These are phyloP conservation scores for Dimargaris cristalligena DNA, from an alignment of 192 early-diverging fungal species.

Conservation along the genomic window DNA sequence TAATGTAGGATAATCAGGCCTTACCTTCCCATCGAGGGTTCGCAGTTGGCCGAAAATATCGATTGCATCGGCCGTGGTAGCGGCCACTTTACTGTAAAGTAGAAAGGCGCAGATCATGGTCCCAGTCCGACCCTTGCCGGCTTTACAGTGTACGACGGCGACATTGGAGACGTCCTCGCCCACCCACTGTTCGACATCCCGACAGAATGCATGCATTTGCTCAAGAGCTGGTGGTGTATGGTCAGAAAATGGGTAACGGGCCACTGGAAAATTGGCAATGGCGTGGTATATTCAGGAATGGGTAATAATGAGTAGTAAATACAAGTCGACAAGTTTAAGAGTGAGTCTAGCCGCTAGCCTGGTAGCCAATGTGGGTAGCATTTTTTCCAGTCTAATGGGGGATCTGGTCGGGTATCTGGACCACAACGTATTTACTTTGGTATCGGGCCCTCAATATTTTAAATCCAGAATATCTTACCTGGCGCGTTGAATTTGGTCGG, in stretches of 20 bases:
- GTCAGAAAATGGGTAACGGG: constrained; percentile 33
- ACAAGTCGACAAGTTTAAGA: background rate
- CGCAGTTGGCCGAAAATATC: constrained; percentile 26
- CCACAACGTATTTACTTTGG: background rate
- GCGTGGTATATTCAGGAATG: background rate
- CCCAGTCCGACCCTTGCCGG: constrained; percentile 48
- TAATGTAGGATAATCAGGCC: too few species aligned
- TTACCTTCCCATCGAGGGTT: constrained; percentile 28
- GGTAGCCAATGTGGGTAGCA: background rate
- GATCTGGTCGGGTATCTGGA: background rate
- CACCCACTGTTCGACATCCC: constrained; percentile 32
- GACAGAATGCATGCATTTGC: constrained; percentile 27
- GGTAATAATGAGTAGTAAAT: background rate
- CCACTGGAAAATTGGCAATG: constrained; percentile 13
- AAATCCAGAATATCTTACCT: constrained; percentile 13
- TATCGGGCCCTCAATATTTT: background rate
- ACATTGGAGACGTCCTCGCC: constrained; percentile 21
- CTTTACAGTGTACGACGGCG: constrained; percentile 43
- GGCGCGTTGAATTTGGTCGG: constrained; percentile 24
- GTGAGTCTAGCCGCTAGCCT: background rate
- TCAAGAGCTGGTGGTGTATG: constrained; percentile 35
- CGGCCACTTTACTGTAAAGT: constrained; percentile 19
- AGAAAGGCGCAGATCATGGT: constrained; percentile 33
- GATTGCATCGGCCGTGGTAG: constrained; percentile 23
- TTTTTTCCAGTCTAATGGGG: too few species aligned